Base-by-base conservation (phyloP, 495 filamentous ascomycete genomes). In the Penicillium pancosmium region DNA sequence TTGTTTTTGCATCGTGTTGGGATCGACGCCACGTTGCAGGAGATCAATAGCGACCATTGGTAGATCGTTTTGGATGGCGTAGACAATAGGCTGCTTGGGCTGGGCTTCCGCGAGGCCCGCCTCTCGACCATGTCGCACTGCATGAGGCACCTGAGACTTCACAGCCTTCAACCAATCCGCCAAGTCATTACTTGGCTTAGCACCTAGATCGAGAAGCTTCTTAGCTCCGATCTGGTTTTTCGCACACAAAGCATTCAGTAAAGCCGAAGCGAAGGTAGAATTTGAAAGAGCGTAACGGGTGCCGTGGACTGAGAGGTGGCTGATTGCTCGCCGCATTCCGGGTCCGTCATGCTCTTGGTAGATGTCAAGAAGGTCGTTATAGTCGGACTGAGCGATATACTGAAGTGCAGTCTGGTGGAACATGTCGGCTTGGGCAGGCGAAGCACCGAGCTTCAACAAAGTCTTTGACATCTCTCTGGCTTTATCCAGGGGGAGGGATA, bases 401-500 rank as follows among this genome's bases (percentile, higher is more conserved):
- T 91, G 82, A 50, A 93, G 75, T 0, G 83, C 80, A 0, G 88
- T 90, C 11, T 72, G 65, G 1, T 82, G 77, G 34, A 79, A 69
- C 23, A 78, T 62, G 60, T 92, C 90, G 0, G 84, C 89, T 64
- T 93, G 91, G 1, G 87, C 84, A 40, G 83, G 84, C 2, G 87
- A 89, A 9, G 88, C 89, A 3, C 90, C 90, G 2, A 91, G 74
- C 23, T 82, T 77, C n/a, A 93, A 65, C 31, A 95, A 78, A 0
- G 80, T 80, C 56, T 76, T 71, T 1, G 77, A 78, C 79, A 91
- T 91, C 6, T 71, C 70, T 55, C 75, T 78, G 1, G 86, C 84
- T 59, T 86, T 82, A 7, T 88, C 82, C 10, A 78, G 54, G 0
- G 84, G 82, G 1, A 80, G 73, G 19, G 64, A 59, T 33, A 90